Base-by-base conservation (phyloP, 2,329 filamentous ascomycete genomes). In the Torrubiellomyces zombiae region DNA sequence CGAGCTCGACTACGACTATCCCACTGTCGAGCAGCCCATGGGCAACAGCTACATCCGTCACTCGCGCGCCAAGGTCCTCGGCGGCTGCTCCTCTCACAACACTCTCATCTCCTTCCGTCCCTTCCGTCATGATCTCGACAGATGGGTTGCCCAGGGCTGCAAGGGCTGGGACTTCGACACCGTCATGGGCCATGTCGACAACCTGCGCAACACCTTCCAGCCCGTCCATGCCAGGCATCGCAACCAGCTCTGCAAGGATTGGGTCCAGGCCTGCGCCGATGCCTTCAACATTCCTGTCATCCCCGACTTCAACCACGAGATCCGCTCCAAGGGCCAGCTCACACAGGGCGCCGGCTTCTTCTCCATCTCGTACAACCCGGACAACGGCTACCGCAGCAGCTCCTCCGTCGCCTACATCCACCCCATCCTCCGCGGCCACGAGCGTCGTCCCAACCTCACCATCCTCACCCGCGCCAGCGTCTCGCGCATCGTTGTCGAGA, bases 331-430 rank as follows among this genome's bases (percentile, higher is more conserved):
- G 25, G 83, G 83, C 28, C 62, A 72, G 21, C 55, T 92, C 35
- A 73, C 70, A 36, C 61, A 77, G 40, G 77, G 77, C 24, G 78
- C 89, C 15, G 83, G 83, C 28, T 93, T 92, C 63, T 86, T 92
- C 62, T 83, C 76, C 35, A 73, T 92, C 37, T 75, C 79, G 18
- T 92, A 92, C 58, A 91, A 92, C 56, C 83, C 83, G 3, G 82
- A 92, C 42, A 75, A 82, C 42, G 80, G 82, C 43, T 68, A 70
- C 39, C 72, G 83, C 34, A 86, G 77, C 56, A 85, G 77, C 45
- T 82, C 83, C 31, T 83, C 76, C 30, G 82, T 92, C 13, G 83
- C 83, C 11, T 93, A 93, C 55, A 85, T 93, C 43, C 83, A 93
- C 53, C 83, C 83, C 18, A 83, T 92, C 42, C 66, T 92, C 26